Percentiles rank a stretch among this genome's conserved stretches.
phyloP scores from a whole-genome alignment of 371 early-diverging fungal genomes.

The Neoconidiobolus thromboides region DNA sequence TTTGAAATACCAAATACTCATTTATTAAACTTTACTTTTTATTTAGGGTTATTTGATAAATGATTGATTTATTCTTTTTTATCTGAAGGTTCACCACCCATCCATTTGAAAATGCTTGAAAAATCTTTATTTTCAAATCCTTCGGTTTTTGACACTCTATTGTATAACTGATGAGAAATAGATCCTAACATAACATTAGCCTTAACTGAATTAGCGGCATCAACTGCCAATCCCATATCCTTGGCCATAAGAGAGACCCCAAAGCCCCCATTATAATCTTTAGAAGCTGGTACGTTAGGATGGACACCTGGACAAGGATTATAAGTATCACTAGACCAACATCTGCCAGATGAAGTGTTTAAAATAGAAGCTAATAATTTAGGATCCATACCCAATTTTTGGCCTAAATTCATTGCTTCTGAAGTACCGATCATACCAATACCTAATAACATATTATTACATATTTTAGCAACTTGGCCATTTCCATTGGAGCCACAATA shows the following conservation, averaged over 20 bases:
- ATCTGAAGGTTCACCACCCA: constrained; percentile 9
- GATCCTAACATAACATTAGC: constrained; percentile 51
- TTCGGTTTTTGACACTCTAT: constrained; percentile 28
- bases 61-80: not conserved
- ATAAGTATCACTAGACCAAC: constrained; percentile 81
- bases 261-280: constrained; percentile 83
- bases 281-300: constrained; percentile 61
- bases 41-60: no score
- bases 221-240: constrained; percentile 77
- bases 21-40: no score
- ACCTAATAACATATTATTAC: constrained; percentile 93
- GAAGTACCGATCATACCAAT: constrained; percentile 83
- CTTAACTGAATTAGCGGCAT: constrained; percentile 65
- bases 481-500: constrained; percentile 73
- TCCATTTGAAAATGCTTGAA: constrained; percentile 55
- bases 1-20: no score
- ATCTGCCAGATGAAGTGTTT: constrained; percentile 75
- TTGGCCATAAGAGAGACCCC: constrained; percentile 78
- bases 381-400: constrained; percentile 77
- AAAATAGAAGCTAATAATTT: constrained; percentile 61
- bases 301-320: constrained; percentile 81
- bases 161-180: constrained; percentile 61
- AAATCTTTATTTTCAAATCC: constrained; percentile 48
- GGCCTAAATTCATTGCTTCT: constrained; percentile 83
- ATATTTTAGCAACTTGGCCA: constrained; percentile 89